phyloP scores from a whole-genome alignment of 352 stramenopile genomes.

The Phytopythium chamaehyphon region DNA sequence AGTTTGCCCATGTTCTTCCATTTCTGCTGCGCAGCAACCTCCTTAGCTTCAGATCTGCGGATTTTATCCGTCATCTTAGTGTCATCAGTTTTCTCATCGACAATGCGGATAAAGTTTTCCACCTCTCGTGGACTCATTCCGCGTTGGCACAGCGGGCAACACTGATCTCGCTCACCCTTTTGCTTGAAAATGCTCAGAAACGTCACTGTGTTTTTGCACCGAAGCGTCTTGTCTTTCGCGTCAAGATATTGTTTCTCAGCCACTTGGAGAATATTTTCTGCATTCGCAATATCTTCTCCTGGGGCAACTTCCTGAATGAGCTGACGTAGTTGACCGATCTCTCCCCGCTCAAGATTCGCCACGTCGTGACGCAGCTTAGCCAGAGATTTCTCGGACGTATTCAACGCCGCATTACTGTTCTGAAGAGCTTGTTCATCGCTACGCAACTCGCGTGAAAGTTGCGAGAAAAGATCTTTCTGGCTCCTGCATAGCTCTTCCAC shows the following conservation, averaged over 20 bases:
- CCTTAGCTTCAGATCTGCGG: conserved; percentile 46
- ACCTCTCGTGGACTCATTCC: conserved; percentile 57
- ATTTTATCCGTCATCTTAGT: conserved; percentile 77
- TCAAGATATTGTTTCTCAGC: conserved; percentile 67
- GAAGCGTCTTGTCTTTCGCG: conserved; percentile 78
- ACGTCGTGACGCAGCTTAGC: conserved; percentile 35
- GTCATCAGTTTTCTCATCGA: conserved; percentile 77
- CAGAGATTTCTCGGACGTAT: conserved; percentile 43
- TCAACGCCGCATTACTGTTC: conserved; percentile 47
- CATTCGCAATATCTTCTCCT: conserved; percentile 35
- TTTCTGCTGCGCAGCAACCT: conserved; percentile 38
- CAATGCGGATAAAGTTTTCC: conserved; percentile 47
- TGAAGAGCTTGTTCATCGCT: conserved; percentile 37
- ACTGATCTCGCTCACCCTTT: conserved; percentile 77
- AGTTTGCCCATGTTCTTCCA: conserved; percentile 54
- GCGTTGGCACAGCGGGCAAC: conserved; percentile 70
- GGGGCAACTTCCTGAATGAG: conserved; percentile 47
- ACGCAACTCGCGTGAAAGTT: background rate
- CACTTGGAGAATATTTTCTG: conserved; percentile 42
- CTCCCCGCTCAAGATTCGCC: conserved; percentile 42
- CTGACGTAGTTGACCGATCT: conserved; percentile 45
- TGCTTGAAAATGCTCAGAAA: conserved; percentile 85
- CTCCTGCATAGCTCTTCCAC: conserved; percentile 2
- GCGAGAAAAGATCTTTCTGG: background rate
- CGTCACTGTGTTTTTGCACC: conserved; percentile 77